These are phyloP conservation scores for Geranomyces variabilis DNA, from an alignment of 192 early-diverging fungal species.

Conservation along the genomic window DNA sequence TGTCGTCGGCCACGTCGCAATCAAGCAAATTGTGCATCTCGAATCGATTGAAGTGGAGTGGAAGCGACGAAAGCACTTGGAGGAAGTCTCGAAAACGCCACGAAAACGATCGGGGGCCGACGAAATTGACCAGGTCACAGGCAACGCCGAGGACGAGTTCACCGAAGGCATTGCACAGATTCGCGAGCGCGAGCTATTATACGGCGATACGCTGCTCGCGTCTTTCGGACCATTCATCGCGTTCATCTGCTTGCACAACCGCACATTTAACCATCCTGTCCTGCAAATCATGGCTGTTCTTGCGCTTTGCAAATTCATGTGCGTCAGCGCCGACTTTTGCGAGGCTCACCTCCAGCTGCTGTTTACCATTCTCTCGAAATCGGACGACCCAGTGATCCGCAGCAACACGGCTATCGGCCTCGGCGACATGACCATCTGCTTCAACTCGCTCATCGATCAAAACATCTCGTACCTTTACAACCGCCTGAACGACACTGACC, in stretches of 20 bases:
- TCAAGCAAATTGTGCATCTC: slow-evolving; percentile 95
- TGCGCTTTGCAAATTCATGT: slow-evolving; percentile 96
- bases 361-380: slow-evolving; percentile 85
- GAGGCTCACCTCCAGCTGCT: slow-evolving; percentile 88
- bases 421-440: slow-evolving; percentile 98
- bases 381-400: slow-evolving; percentile 82
- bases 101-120: slow-evolving; percentile 49
- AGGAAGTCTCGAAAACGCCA: slow-evolving; percentile 24
- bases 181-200: slow-evolving; percentile 90
- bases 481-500: slow-evolving; percentile 78
- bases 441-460: slow-evolving; percentile 95
- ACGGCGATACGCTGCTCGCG: slow-evolving; percentile 77
- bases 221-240: slow-evolving; percentile 81
- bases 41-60: slow-evolving; percentile 92
- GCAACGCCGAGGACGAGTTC: slow-evolving; percentile 95
- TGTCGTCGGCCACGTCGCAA: slow-evolving; percentile 91
- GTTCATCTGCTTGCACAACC: slow-evolving; percentile 80
- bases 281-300: slow-evolving; percentile 87
- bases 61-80: slow-evolving; percentile 75
- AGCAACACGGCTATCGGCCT: slow-evolving; percentile 95
- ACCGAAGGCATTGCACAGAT: slow-evolving; percentile 83
- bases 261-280: slow-evolving; percentile 76
- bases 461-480: slow-evolving; percentile 96
- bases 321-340: slow-evolving; percentile 93
- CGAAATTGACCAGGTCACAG: slow-evolving; percentile 91